These are phyloP conservation scores for Aspergillus avenaceus DNA, from an alignment of 495 filamentous ascomycete species.

Conservation along the genomic window DNA sequence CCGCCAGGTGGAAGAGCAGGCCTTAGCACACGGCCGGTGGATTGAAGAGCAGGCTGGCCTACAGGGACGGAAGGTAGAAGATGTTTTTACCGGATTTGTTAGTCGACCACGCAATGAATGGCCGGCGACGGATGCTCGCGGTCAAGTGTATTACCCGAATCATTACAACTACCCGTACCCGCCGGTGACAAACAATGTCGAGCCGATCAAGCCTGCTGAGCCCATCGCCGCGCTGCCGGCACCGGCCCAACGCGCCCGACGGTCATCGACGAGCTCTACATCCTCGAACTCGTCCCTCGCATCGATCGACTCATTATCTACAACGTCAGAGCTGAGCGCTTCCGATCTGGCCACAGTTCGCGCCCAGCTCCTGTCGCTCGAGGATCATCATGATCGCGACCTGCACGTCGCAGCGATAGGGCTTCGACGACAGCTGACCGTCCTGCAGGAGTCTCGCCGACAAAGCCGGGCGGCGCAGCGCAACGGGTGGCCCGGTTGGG, in stretches of 20 bases:
- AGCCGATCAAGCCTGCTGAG: background rate
- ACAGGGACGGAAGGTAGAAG: slow-evolving; percentile 24
- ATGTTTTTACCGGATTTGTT: slow-evolving; percentile 9
- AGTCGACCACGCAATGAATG: slow-evolving; percentile 4
- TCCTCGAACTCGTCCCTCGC: slow-evolving; percentile 38
- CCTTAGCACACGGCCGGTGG: slow-evolving; percentile 39
- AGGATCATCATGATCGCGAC: slow-evolving; percentile 38
- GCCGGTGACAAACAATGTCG: background rate
- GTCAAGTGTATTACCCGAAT: slow-evolving; percentile 13
- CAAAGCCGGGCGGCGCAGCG: slow-evolving; percentile 22
- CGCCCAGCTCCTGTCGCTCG: slow-evolving; percentile 33
- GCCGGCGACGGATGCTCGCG: slow-evolving; percentile 2
- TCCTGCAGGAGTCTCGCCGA: slow-evolving; percentile 35
- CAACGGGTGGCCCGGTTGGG: slow-evolving; percentile 24
- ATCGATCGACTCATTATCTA: slow-evolving; percentile 40
- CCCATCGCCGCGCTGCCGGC: slow-evolving; percentile 2
- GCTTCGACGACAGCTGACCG: slow-evolving; percentile 35
- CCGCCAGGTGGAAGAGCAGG: slow-evolving; percentile 39
- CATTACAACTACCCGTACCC: slow-evolving; percentile 2
- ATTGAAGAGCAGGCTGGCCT: slow-evolving; percentile 37
- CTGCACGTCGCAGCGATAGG: slow-evolving; percentile 37
- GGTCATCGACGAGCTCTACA: slow-evolving; percentile 31
- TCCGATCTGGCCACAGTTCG: slow-evolving; percentile 40
- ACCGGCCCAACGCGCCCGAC: slow-evolving; percentile 21
- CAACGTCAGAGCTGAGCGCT: slow-evolving; percentile 36